Percentiles rank a stretch among this genome's conserved stretches.
Conservation (phyloP, 1,139 yeast species). For the Chernovozyma aurita region DNA sequence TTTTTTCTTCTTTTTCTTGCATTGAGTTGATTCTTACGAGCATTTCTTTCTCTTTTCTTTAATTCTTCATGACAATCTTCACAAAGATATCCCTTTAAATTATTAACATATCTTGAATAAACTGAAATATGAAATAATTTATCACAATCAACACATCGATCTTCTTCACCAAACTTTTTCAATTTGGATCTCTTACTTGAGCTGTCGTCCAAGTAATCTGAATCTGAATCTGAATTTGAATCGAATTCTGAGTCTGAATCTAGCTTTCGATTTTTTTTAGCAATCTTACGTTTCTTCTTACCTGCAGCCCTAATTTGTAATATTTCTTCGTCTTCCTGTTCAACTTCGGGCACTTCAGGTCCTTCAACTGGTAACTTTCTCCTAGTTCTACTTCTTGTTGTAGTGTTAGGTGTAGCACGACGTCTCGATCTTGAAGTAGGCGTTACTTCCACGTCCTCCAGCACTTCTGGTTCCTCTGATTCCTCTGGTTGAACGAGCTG, state of each 20-base stretch:
- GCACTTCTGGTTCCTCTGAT: too few relatives aligned
- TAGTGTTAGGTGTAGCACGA: too few relatives aligned
- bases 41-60: constrained; percentile 38
- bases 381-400: constrained; percentile 5
- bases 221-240: constrained; percentile 28
- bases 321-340: constrained; percentile 21
- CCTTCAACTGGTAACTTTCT: constrained; percentile 3
- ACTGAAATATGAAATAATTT: constrained; percentile 55
- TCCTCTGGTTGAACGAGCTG: too few relatives aligned
- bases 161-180: constrained; percentile 44
- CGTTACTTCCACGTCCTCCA: too few relatives aligned
- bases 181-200: constrained; percentile 20
- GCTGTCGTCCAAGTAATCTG: constrained; percentile 25
- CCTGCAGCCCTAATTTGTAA: constrained; percentile 41
- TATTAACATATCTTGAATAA: constrained; percentile 51
- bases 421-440: too few relatives aligned
- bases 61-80: constrained; percentile 53
- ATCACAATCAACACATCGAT: constrained; percentile 58
- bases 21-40: constrained; percentile 49
- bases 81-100: constrained; percentile 60
- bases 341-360: not conserved
- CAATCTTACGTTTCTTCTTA: constrained; percentile 27
- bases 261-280: constrained; percentile 21
- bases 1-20: constrained; percentile 73
- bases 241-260: constrained; percentile 16